Conservation (phyloP, 2,329 filamentous ascomycete genomes). For the Didymella pinodella region DNA sequence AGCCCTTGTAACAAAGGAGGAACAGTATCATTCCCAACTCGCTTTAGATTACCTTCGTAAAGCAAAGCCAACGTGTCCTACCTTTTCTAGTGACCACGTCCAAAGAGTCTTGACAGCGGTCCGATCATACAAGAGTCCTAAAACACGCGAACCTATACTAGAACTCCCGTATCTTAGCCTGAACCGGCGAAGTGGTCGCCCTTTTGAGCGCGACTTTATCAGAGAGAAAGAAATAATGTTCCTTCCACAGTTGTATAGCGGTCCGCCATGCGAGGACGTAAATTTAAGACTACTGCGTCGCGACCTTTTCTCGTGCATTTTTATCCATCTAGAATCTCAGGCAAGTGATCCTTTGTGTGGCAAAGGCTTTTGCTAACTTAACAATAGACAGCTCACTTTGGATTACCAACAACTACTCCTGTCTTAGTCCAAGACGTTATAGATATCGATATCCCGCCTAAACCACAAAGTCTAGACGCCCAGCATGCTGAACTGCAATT, state of each 20-base stretch:
- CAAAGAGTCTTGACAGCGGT: slow-evolving; percentile 15
- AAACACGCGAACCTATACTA: not conserved
- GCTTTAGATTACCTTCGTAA: slow-evolving; percentile 24
- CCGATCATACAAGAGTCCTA: slow-evolving; percentile 1
- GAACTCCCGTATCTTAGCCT: slow-evolving; percentile 6
- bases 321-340: slow-evolving; percentile 13
- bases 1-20: slow-evolving; percentile 14
- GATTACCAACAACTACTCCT: slow-evolving; percentile 7
- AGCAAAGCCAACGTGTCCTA: slow-evolving; percentile 18
- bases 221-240: slow-evolving; percentile 23
- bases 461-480: slow-evolving; percentile 9
- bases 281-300: slow-evolving; percentile 16
- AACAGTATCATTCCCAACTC: slow-evolving; percentile 16
- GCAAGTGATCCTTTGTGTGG: slow-evolving; percentile 9
- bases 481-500: slow-evolving; percentile 13
- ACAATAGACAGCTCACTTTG: slow-evolving; percentile 13
- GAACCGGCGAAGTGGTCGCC: slow-evolving; percentile 12
- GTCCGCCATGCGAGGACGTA: not conserved
- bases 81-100: slow-evolving; percentile 15
- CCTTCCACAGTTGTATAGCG: slow-evolving; percentile 16
- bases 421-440: slow-evolving; percentile 10
- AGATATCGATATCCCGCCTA: slow-evolving; percentile 5
- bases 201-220: slow-evolving; percentile 19
- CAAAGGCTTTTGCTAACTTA: slow-evolving; percentile 12
- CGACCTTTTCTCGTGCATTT: slow-evolving; percentile 21